A percentile compares a stretch with the other conserved stretches of the same genome.
These are phyloP conservation scores for Pleurotus pulmonarius DNA, from an alignment of 768 basidiomycete genomes.

Conservation along the genomic window DNA sequence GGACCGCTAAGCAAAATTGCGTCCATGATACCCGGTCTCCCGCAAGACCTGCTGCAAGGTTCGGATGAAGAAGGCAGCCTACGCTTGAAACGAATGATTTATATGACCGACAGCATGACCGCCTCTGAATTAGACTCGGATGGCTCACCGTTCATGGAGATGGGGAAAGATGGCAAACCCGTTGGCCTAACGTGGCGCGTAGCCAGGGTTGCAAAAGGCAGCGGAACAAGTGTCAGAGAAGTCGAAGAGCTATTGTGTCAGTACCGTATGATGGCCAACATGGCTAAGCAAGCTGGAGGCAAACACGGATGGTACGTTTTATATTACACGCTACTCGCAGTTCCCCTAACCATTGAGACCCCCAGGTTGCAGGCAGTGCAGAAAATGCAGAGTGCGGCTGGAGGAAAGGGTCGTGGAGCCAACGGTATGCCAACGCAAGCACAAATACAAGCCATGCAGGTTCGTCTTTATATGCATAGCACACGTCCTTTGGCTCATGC, in stretches of 20 bases:
- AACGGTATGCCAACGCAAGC: constrained; percentile 90
- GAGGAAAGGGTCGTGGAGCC: constrained; percentile 81
- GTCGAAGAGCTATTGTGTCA: constrained; percentile 98
- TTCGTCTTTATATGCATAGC: constrained; percentile 27
- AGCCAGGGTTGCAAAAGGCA: constrained; percentile 85
- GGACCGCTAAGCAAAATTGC: constrained; percentile 99
- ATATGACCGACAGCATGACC: constrained; percentile 98
- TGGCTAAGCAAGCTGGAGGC: constrained; percentile 97
- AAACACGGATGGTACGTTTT: constrained; percentile 85
- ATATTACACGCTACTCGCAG: neutral
- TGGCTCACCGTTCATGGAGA: constrained; percentile 85
- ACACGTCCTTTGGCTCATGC: neutral
- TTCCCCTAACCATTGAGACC: constrained; percentile 7
- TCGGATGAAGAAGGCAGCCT: constrained; percentile 89
- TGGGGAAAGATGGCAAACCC: constrained; percentile 79
- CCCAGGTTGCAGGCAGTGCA: constrained; percentile 80
- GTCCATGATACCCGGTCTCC: constrained; percentile 97
- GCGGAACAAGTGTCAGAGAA: constrained; percentile 92
- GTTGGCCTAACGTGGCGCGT: constrained; percentile 88
- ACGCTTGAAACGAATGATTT: constrained; percentile 97
- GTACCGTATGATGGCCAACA: constrained; percentile 97
- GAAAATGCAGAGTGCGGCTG: constrained; percentile 86
- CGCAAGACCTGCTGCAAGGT: constrained; percentile 86
- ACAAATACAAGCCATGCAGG: constrained; percentile 94
- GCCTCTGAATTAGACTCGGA: constrained; percentile 92